phyloP scores from a whole-genome alignment of 352 stramenopile genomes.

The Lagenidium giganteum region DNA sequence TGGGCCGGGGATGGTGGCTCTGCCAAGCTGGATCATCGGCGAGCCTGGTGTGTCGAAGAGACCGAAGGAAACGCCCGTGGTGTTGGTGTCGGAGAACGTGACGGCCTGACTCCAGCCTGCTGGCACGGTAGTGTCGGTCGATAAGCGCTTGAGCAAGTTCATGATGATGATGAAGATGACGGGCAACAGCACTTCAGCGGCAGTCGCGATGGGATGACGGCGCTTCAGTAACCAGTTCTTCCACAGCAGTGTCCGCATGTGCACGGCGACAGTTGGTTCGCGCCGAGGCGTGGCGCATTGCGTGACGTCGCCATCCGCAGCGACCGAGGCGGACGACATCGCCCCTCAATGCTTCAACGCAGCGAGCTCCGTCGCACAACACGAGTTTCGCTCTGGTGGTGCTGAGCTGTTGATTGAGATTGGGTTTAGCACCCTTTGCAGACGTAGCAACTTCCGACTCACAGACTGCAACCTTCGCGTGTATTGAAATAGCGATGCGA shows the following conservation, averaged over 20 bases:
- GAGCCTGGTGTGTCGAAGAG: slow-evolving; percentile 7
- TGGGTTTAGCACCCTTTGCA: too few relatives aligned
- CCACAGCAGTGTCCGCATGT: slow-evolving; percentile 49
- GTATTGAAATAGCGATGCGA: not conserved
- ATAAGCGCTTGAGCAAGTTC: slow-evolving; percentile 40
- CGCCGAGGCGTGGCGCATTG: not conserved
- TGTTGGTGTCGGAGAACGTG: not conserved
- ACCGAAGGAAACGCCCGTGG: slow-evolving; percentile 21
- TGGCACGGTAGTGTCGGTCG: slow-evolving; percentile 44
- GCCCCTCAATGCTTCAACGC: too few relatives aligned
- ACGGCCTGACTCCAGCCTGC: slow-evolving; percentile 45
- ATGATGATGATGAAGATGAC: slow-evolving; percentile 69
- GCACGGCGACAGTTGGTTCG: not conserved
- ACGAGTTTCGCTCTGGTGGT: too few relatives aligned
- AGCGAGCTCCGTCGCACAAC: too few relatives aligned
- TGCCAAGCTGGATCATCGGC: slow-evolving; percentile 13
- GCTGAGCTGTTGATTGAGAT: too few relatives aligned
- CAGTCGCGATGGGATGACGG: slow-evolving; percentile 43
- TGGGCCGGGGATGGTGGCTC: slow-evolving; percentile 2
- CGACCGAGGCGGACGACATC: too few relatives aligned
- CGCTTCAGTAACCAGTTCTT: slow-evolving; percentile 79
- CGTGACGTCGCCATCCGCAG: too few relatives aligned
- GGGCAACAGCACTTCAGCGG: slow-evolving; percentile 51
- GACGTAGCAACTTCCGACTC: too few relatives aligned
- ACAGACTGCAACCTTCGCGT: too few relatives aligned